A percentile compares a stretch with the other conserved stretches of the same genome.
These are phyloP conservation scores for Monascus purpureus DNA, from an alignment of 495 filamentous ascomycete species.

Conservation along the genomic window DNA sequence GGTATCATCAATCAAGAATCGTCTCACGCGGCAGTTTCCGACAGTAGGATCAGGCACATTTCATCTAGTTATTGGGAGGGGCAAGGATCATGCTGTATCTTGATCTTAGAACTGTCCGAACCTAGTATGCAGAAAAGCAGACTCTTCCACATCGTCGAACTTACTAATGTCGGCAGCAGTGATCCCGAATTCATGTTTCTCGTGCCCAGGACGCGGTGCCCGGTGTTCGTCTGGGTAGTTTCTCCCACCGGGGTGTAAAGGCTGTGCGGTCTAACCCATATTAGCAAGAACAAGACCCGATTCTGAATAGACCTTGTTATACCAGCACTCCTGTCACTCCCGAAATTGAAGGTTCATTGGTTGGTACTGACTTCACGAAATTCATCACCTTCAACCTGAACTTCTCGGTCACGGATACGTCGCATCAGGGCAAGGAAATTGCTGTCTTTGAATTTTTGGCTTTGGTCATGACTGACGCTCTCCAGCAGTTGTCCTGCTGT, in stretches of 20 bases:
- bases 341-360: conserved; percentile 27
- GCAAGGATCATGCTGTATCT: no score
- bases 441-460: conserved; percentile 63
- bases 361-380: conserved; percentile 42
- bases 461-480: conserved; percentile 52
- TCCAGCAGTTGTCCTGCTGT: conserved; percentile 61
- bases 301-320: conserved; percentile 17
- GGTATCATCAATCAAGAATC: no score
- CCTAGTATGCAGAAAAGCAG: background rate
- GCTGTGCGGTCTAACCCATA: conserved; percentile 25
- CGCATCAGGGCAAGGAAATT: conserved; percentile 69
- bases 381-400: conserved; percentile 38
- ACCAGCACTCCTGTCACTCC: conserved; percentile 24
- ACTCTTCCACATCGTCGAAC: conserved; percentile 1
- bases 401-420: conserved; percentile 39
- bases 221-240: conserved; percentile 26
- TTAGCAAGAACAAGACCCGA: conserved; percentile 24
- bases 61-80: no score
- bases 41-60: no score
- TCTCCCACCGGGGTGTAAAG: conserved; percentile 37
- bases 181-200: conserved; percentile 3
- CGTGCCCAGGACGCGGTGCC: conserved; percentile 3
- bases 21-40: no score
- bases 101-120: no score
- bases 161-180: background rate